Base-by-base conservation (phyloP, 495 filamentous ascomycete species). In the Penicillium nucicola region DNA sequence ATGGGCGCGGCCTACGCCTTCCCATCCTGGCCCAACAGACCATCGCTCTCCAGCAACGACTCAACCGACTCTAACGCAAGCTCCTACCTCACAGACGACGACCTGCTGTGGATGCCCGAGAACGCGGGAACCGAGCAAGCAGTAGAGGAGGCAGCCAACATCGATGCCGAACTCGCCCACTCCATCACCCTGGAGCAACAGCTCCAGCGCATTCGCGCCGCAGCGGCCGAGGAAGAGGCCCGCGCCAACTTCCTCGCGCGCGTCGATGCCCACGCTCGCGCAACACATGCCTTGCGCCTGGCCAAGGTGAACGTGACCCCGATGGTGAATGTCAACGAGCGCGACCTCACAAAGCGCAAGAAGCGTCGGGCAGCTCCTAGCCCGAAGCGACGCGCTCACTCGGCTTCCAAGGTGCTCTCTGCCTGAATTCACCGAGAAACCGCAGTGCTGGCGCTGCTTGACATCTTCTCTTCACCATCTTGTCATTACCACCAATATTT, bases 21-120 rank as follows among this genome's bases (percentile, higher is more conserved):
- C 47, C 77, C 77, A 18, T 78, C 75, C 19, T 81, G 77, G 77
- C 77, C 77, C 20, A 75, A 77, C 55, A 55, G 77, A 17, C 63
- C 69, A 0, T 76, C 75, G 2, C 66, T 81, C 5, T 56, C 70
- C 41, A 72, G 56, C 48, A 58, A 58, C 51, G 64, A 69, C 48
- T 65, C 69, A 0, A 58, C 57, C 32, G 55, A 62, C 11, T 69
- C 70, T 0, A 67, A 58, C 12, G 65, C 68, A 32, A 70, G 62
- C 35, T 67, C 71, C 37, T 70, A 75, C 40, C 72, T 80, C 47
- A 77, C 77, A 6, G 77, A 80, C 46, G 77, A 80, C 50, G 77
- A 80, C 34, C 70, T 81, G 17, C 72, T 75, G 49, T 74, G 47
- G 62, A 67, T 56, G 66, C 67, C 55, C 53, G 66, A 62, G 55